A percentile compares a stretch with the other conserved stretches of the same genome.
Evolutionary conservation across 257 asterid genomes (phyloP).

Genomic region (Gentiana macrophylla): DNA sequence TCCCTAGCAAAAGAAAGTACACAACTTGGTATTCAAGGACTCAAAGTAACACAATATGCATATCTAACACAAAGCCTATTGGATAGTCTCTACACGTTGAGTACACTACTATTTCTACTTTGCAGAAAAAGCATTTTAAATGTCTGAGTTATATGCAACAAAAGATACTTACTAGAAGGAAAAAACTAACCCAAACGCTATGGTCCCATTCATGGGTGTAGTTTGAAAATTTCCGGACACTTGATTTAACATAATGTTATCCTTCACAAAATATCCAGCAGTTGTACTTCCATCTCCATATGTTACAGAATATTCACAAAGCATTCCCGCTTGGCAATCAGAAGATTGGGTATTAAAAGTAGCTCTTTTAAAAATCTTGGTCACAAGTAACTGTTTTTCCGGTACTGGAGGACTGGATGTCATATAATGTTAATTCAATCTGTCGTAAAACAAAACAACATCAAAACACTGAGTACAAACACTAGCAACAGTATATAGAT

Average conservation of each 20-base stretch:
- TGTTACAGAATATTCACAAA: constrained; percentile 67
- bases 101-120: too few species aligned
- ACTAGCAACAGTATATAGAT: background rate
- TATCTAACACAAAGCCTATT: background rate
- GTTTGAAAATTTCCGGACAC: constrained; percentile 76
- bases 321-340: constrained; percentile 62
- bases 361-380: constrained; percentile 57
- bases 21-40: background rate
- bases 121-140: too few species aligned
- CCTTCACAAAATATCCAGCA: constrained; percentile 77
- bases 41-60: background rate
- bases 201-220: constrained; percentile 56
- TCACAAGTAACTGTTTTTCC: constrained; percentile 58
- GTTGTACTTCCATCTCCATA: constrained; percentile 93
- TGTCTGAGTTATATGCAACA: background rate
- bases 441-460: constrained; percentile 20
- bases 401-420: constrained; percentile 62
- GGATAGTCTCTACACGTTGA: background rate
- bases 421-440: constrained; percentile 70
- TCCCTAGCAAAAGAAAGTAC: background rate
- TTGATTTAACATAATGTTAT: constrained; percentile 54
- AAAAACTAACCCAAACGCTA: constrained; percentile 89
- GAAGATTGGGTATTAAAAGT: constrained; percentile 38
- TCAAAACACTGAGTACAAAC: constrained; percentile 1
- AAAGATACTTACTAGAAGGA: constrained; percentile 10